Base-by-base conservation (phyloP, 805 yeast species). In the Kregervanrija fluxuum region DNA sequence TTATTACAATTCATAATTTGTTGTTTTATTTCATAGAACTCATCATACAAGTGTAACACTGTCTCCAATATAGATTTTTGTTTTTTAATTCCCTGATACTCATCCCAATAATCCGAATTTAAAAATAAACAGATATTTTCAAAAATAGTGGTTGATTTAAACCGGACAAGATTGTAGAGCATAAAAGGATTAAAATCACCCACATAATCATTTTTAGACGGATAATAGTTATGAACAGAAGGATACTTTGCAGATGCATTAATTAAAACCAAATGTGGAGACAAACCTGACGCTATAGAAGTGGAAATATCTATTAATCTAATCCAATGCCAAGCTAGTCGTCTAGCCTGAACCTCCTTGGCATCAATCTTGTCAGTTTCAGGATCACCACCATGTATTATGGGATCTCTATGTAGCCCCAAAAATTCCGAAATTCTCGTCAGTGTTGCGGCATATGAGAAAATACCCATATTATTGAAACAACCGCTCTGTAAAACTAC, bases 191-290 rank as follows among this genome's bases (percentile, higher is more conserved):
- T 45, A 11, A 50, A 14, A 5, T 41, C 46, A 14, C 53, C 49
- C 40, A 47, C 45, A 35, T 39, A 49, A 13, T 47, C 28, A 14
- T 35, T 36, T 30, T 48, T 42, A 38, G 33, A 37, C 5, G 36
- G 37, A 43, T 47, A 43, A 28, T 36, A 47, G n/a, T 45, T 48
- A 37, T 32, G 15, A 35, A 45, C 48, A n/a, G 47, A 50, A 4
- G 53, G 53, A 17, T 47, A 45, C 12, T 45, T 41, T 3, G 49
- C 36, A 3, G 53, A 47, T 10, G 53, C 43, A 42, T 47, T 50
- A 3, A 47, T 45, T 46, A 50, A 45, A 41, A 50, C 43, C 53
- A 50, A 47, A 42, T 50, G 53, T 3, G 53, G 53, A 4, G 53
- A 47, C 35, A 50, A 37, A 11, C 53, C 53, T 11, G 49, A 42